A percentile compares a stretch with the other conserved stretches of the same genome.
These are phyloP conservation scores for Phytophthora megakarya DNA, from an alignment of 352 stramenopile genomes.

Conservation along the genomic window DNA sequence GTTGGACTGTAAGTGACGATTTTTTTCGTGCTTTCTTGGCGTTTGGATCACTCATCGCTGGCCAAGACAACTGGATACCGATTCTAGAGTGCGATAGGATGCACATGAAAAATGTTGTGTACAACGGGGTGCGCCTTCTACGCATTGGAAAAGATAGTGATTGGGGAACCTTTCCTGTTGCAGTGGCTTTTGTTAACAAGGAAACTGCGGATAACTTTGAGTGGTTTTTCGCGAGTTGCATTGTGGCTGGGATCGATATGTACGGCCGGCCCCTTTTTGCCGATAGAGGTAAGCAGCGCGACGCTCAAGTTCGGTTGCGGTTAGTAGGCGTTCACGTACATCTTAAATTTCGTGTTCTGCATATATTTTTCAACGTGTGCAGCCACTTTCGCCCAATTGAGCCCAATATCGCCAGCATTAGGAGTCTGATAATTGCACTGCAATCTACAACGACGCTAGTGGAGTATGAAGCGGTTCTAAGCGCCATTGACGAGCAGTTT, in stretches of 20 bases:
- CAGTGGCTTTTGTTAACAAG: conserved; percentile 1
- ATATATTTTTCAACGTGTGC: conserved; percentile 25
- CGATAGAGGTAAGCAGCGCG: conserved; percentile 12
- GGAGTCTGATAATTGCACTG: background rate
- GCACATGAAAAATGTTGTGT: conserved; percentile 5
- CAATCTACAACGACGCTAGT: conserved; percentile 3
- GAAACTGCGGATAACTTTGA: conserved; percentile 20
- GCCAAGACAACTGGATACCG: conserved; percentile 13
- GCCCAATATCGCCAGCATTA: conserved; percentile 2
- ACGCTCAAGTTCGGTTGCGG: conserved; percentile 1
- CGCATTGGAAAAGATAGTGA: conserved; percentile 4
- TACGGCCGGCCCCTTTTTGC: background rate
- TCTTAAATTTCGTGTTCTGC: conserved; percentile 6
- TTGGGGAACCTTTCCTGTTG: conserved; percentile 3
- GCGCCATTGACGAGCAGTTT: background rate
- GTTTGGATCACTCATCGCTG: background rate
- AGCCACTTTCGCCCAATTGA: conserved; percentile 7
- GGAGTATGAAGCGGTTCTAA: background rate
- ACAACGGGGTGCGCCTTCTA: conserved; percentile 10
- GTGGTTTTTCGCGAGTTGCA: conserved; percentile 17
- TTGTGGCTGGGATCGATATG: conserved; percentile 3
- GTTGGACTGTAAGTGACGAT: conserved; percentile 6
- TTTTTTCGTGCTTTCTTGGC: conserved; percentile 8
- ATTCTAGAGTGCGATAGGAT: conserved; percentile 10
- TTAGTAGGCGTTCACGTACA: background rate